Evolutionary conservation across 176 grass and related monocot genomes (phyloP), one percentile per base, ranked within the genome.

Genomic region (Ampelocalamus luodianensis): DNA sequence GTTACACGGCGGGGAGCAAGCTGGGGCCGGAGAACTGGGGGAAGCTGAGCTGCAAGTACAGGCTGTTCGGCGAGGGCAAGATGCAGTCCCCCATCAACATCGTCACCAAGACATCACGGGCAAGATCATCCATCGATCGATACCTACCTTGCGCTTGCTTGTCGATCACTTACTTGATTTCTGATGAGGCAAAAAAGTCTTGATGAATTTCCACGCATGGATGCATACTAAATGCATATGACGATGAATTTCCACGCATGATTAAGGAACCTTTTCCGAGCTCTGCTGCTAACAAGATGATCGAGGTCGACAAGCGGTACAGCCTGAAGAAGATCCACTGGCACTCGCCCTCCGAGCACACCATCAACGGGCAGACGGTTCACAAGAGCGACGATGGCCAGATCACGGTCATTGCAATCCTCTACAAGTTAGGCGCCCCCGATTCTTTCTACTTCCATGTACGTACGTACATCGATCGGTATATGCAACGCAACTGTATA

Each of bases 301-400:
- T 34, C 32, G 32, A 34, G 2, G 32, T 34, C 44, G 91, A 90
- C n/a, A 92, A 86, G 83, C 55, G 20, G 3, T 93, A 92, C 72
- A 46, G 0, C 67, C 29, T 98, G 51, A 76, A 69, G 7, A 43
- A 53, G 2, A 27, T 92, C 71, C 91, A 89, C 69, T 95, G 93
- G 95, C 95, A 95, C 83, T 39, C 69, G 11, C 95, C 95, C 14
- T 88, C 91, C 17, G 93, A 98, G 89, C 96, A 98, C 89, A 92
- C 91, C 62, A 82, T 98, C 45, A 72, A 98, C 34, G 93, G 96
- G 16, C 22, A 84, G 32, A 92, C 87, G 50, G 36, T 98, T 2
- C 95, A 98, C 77, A 66, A 51, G 83, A 83, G 26, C 42, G 71
- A 66, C 22, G 87, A 91, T 0, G 83, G 73, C 48, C 17, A 69